Evolutionary conservation across 148 eudicot genomes (phyloP).

Genomic region (Selenicereus undatus): DNA sequence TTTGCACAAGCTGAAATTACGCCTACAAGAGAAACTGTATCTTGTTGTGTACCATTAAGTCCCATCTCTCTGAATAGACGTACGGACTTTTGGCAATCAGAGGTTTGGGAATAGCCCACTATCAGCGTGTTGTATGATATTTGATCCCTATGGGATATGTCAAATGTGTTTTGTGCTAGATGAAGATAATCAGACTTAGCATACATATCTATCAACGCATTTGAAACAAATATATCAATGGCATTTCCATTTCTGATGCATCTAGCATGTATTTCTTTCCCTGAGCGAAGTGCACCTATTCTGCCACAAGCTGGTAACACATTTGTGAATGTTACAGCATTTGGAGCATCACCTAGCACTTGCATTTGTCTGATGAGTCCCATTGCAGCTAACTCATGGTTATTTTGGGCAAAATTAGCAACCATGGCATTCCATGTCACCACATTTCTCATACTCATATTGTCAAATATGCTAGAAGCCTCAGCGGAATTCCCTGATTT

Average conservation of each 20-base stretch:
- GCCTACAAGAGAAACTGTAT: slow-evolving; percentile 55
- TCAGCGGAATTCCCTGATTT: slow-evolving; percentile 38
- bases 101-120: slow-evolving; percentile 57
- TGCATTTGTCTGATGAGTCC: slow-evolving; percentile 59
- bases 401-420: slow-evolving; percentile 58
- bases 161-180: slow-evolving; percentile 55
- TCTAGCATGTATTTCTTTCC: slow-evolving; percentile 62
- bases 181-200: slow-evolving; percentile 48
- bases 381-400: slow-evolving; percentile 44
- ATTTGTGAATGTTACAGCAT: slow-evolving; percentile 57
- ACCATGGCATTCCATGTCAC: slow-evolving; percentile 78
- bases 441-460: slow-evolving; percentile 39
- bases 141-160: slow-evolving; percentile 46
- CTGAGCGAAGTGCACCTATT: slow-evolving; percentile 42
- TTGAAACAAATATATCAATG: slow-evolving; percentile 52
- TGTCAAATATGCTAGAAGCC: slow-evolving; percentile 45
- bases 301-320: slow-evolving; percentile 81
- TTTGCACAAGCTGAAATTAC: slow-evolving; percentile 65
- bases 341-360: slow-evolving; percentile 46
- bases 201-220: slow-evolving; percentile 72
- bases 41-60: slow-evolving; percentile 39
- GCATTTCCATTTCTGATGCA: slow-evolving; percentile 43
- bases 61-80: slow-evolving; percentile 53
- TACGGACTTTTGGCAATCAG: slow-evolving; percentile 39
- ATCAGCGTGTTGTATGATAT: slow-evolving; percentile 66